Conservation (phyloP, 768 basidiomycete genomes). For the Phylloporus rhodoxanthus region DNA sequence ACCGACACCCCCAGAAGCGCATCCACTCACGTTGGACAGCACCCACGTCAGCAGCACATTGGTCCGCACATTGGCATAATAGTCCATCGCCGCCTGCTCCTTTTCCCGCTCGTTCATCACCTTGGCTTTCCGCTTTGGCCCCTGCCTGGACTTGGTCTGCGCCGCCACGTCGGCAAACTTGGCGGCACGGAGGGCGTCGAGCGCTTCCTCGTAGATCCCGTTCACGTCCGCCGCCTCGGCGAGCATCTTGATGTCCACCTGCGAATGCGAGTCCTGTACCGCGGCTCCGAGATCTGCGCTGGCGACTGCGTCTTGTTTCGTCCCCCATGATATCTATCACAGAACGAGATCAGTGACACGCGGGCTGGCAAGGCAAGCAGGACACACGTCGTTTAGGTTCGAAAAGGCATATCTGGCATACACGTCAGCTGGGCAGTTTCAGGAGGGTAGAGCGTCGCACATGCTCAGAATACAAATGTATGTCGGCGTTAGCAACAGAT, state of each 20-base stretch:
- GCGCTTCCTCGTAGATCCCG: constrained; percentile 76
- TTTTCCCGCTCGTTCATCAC: constrained; percentile 48
- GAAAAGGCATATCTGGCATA: constrained; percentile 70
- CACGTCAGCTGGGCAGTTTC: constrained; percentile 16
- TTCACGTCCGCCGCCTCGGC: constrained; percentile 79
- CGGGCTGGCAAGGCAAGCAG: constrained; percentile 6
- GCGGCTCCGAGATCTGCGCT: constrained; percentile 81
- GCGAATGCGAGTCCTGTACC: constrained; percentile 69
- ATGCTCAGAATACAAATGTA: constrained; percentile 75
- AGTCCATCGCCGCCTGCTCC: constrained; percentile 73
- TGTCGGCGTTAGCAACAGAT: constrained; percentile 78
- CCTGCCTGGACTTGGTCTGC: constrained; percentile 8
- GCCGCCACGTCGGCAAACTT: constrained; percentile 33
- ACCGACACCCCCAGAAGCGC: not conserved
- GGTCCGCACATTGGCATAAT: constrained; percentile 83
- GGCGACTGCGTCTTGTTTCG: constrained; percentile 77
- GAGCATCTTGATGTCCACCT: constrained; percentile 84
- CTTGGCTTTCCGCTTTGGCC: constrained; percentile 7
- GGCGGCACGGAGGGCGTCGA: constrained; percentile 61
- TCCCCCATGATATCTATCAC: constrained; percentile 83
- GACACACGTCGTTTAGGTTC: constrained; percentile 72
- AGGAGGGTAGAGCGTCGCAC: constrained; percentile 18
- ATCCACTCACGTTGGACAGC: constrained; percentile 62
- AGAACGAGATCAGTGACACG: constrained; percentile 4
- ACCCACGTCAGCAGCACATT: constrained; percentile 81